Evolutionary conservation across 2,329 filamentous ascomycete genomes (phyloP).

Genomic region (Alternaria atra): DNA sequence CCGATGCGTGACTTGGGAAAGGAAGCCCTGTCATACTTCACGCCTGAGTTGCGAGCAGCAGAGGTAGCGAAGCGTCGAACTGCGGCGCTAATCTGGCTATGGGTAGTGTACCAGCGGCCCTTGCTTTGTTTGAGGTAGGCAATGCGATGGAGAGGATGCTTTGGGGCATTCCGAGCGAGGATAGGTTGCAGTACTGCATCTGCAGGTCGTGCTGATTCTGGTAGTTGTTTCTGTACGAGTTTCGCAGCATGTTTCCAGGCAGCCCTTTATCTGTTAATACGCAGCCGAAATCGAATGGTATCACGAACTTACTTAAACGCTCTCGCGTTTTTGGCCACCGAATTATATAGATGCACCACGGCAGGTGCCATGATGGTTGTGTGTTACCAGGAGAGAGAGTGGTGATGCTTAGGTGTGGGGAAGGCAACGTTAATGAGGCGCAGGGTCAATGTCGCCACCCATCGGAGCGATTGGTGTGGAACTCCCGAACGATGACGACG

Average conservation of each 20-base stretch:
- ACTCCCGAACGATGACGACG: constrained; percentile 27
- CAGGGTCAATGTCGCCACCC: constrained; percentile 28
- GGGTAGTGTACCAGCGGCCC: constrained; percentile 70
- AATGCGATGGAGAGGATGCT: constrained; percentile 68
- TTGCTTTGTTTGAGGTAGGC: constrained; percentile 71
- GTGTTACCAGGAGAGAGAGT: constrained; percentile 28
- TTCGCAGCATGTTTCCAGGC: constrained; percentile 59
- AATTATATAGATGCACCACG: constrained; percentile 49
- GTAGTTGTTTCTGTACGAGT: constrained; percentile 57
- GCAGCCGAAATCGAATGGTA: background rate
- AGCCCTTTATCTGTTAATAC: constrained; percentile 49
- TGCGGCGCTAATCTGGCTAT: constrained; percentile 54
- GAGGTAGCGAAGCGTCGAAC: constrained; percentile 64
- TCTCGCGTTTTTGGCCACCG: constrained; percentile 55
- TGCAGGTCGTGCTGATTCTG: constrained; percentile 54
- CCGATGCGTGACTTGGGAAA: constrained; percentile 67
- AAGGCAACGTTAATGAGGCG: constrained; percentile 31
- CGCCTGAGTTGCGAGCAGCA: constrained; percentile 47
- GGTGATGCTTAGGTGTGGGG: constrained; percentile 28
- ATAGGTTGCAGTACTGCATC: constrained; percentile 66
- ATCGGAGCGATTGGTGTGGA: constrained; percentile 18
- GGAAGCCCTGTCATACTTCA: constrained; percentile 60
- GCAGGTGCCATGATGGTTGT: constrained; percentile 49
- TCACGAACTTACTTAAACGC: constrained; percentile 49
- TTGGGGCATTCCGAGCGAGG: constrained; percentile 64